These are phyloP conservation scores for Camelina hispida DNA, from an alignment of 345 rosid genomes.

Conservation along the genomic window DNA sequence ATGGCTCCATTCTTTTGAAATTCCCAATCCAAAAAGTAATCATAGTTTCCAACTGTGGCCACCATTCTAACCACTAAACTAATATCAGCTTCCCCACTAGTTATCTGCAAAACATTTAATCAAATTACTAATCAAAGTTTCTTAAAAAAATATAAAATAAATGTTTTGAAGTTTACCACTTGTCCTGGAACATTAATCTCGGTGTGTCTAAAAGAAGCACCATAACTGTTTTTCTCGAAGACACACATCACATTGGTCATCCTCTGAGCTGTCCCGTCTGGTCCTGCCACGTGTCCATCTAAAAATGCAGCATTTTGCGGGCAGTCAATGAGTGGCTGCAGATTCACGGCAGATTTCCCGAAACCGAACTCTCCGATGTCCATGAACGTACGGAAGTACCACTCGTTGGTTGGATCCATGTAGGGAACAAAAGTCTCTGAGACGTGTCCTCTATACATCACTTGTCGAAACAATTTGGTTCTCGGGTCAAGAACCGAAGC, in stretches of 20 bases:
- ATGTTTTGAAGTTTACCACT: slow-evolving; percentile 52
- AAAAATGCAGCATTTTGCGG: slow-evolving; percentile 62
- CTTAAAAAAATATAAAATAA: not conserved
- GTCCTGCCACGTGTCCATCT: slow-evolving; percentile 64
- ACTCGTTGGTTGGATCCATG: slow-evolving; percentile 77
- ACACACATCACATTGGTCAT: slow-evolving; percentile 59
- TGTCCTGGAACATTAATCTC: slow-evolving; percentile 74
- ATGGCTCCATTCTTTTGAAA: slow-evolving; percentile 70
- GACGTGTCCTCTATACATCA: slow-evolving; percentile 68
- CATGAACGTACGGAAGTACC: slow-evolving; percentile 83
- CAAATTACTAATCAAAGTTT: not conserved
- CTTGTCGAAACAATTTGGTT: slow-evolving; percentile 46
- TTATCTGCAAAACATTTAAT: slow-evolving; percentile 51
- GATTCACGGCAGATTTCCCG: slow-evolving; percentile 58
- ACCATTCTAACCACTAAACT: slow-evolving; percentile 77
- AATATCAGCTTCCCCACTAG: slow-evolving; percentile 66
- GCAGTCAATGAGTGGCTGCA: slow-evolving; percentile 70
- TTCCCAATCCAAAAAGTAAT: slow-evolving; percentile 83
- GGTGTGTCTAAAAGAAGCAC: slow-evolving; percentile 66
- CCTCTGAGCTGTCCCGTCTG: slow-evolving; percentile 62
- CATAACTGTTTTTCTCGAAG: slow-evolving; percentile 68
- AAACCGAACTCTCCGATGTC: slow-evolving; percentile 84
- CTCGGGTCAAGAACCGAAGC: slow-evolving; percentile 60
- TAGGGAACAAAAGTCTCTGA: slow-evolving; percentile 89
- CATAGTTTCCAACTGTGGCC: slow-evolving; percentile 81